Conservation (phyloP, 2,329 filamentous ascomycete species). For the Epichloe aotearoae region DNA sequence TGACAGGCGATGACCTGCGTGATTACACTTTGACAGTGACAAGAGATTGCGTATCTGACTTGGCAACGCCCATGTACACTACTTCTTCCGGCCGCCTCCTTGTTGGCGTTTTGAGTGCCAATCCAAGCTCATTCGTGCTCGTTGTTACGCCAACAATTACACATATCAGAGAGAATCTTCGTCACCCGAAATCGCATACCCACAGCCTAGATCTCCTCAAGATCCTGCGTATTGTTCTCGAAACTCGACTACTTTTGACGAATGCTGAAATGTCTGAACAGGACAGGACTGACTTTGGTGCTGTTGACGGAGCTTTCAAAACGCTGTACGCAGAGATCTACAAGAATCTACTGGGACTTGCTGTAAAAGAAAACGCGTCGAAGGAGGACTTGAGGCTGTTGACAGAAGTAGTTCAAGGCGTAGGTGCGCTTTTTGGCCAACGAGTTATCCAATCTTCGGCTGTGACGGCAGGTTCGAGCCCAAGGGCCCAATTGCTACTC, state of each 20-base stretch:
- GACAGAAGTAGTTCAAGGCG: slow-evolving; percentile 31
- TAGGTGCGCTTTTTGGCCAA: slow-evolving; percentile 32
- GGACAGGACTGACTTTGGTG: slow-evolving; percentile 25
- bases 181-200: slow-evolving; percentile 33
- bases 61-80: slow-evolving; percentile 39
- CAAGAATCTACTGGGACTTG: slow-evolving; percentile 21
- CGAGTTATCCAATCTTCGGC: slow-evolving; percentile 5
- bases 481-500: slow-evolving; percentile 18
- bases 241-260: slow-evolving; percentile 28
- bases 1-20: slow-evolving; percentile 30
- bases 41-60: slow-evolving; percentile 39
- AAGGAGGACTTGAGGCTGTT: slow-evolving; percentile 28
- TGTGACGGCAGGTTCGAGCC: not conserved
- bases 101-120: slow-evolving; percentile 36
- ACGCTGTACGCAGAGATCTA: slow-evolving; percentile 32
- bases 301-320: slow-evolving; percentile 24
- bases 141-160: slow-evolving; percentile 33
- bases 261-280: slow-evolving; percentile 19
- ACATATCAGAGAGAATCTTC: slow-evolving; percentile 36
- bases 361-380: slow-evolving; percentile 14
- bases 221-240: slow-evolving; percentile 37
- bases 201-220: slow-evolving; percentile 40
- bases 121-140: slow-evolving; percentile 32
- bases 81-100: slow-evolving; percentile 38
- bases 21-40: slow-evolving; percentile 35